Conservation (phyloP, 2,329 filamentous ascomycete species). For the Fusarium globosum region DNA sequence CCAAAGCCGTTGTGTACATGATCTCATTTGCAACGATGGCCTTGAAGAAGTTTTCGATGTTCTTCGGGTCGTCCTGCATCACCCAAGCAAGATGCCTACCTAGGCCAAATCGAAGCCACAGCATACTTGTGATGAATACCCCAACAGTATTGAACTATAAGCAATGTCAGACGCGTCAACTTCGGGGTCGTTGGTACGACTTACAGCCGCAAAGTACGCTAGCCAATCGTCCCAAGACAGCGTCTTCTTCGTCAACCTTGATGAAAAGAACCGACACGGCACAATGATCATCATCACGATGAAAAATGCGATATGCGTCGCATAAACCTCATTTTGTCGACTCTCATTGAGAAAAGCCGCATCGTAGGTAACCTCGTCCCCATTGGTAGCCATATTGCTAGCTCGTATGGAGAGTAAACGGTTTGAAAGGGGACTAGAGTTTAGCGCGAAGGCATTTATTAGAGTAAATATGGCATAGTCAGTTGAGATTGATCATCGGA, state of each 20-base stretch:
- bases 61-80: not conserved
- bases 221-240: constrained; percentile 1
- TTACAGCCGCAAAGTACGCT: constrained; percentile 1
- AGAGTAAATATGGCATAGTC: not conserved
- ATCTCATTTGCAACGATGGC: not conserved
- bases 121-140: not conserved
- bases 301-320: not conserved
- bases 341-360: not conserved
- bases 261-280: not conserved
- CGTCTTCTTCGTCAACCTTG: not conserved
- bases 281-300: not conserved
- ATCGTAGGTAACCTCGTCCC: not conserved
- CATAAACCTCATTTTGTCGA: not conserved
- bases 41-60: constrained; percentile 4
- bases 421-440: rapidly evolving
- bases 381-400: not conserved
- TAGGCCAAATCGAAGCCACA: not conserved
- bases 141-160: not conserved
- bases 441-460: not conserved
- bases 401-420: not conserved
- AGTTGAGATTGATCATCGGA: not conserved
- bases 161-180: not conserved
- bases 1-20: not conserved
- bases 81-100: not conserved
- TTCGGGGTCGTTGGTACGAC: rapidly evolving